Evolutionary conservation across 2,329 filamentous ascomycete species (phyloP).

Genomic region (Fusarium subglutinans): DNA sequence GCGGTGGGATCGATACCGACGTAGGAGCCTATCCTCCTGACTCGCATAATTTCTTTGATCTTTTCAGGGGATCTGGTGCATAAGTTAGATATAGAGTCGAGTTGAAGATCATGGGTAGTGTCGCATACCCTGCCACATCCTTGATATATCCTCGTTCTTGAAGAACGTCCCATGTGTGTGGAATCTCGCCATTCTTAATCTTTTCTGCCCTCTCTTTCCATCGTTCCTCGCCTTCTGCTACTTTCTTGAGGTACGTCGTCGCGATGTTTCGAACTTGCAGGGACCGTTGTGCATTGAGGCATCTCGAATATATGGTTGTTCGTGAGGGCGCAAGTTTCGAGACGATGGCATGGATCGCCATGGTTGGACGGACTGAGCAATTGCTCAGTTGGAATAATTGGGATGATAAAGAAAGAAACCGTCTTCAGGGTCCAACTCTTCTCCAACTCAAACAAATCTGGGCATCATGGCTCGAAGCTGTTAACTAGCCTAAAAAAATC

Average conservation of each 20-base stretch:
- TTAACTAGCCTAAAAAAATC: constrained; percentile 35
- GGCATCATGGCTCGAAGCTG: constrained; percentile 25
- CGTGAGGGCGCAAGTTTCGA: constrained; percentile 40
- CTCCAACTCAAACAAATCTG: constrained; percentile 13
- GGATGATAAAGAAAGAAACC: background rate
- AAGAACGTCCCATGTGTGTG: constrained; percentile 69
- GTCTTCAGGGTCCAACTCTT: background rate
- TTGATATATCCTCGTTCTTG: constrained; percentile 79
- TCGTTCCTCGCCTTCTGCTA: constrained; percentile 50
- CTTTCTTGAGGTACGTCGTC: constrained; percentile 56
- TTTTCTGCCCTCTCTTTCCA: constrained; percentile 60
- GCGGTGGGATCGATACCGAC: constrained; percentile 86
- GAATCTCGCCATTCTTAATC: constrained; percentile 60
- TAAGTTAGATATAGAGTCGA: constrained; percentile 1
- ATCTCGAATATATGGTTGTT: constrained; percentile 38
- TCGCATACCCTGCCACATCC: constrained; percentile 74
- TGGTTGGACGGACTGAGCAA: constrained; percentile 16
- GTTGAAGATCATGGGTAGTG: background rate
- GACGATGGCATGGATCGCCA: constrained; percentile 42
- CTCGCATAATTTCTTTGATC: constrained; percentile 71
- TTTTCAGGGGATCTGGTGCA: constrained; percentile 54
- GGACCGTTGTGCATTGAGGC: constrained; percentile 31
- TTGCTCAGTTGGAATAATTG: background rate
- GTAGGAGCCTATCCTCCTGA: constrained; percentile 76
- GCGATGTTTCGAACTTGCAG: constrained; percentile 50